These are phyloP conservation scores for Yamadazyma diospyri DNA, from an alignment of 1,139 yeast species.

Conservation along the genomic window DNA sequence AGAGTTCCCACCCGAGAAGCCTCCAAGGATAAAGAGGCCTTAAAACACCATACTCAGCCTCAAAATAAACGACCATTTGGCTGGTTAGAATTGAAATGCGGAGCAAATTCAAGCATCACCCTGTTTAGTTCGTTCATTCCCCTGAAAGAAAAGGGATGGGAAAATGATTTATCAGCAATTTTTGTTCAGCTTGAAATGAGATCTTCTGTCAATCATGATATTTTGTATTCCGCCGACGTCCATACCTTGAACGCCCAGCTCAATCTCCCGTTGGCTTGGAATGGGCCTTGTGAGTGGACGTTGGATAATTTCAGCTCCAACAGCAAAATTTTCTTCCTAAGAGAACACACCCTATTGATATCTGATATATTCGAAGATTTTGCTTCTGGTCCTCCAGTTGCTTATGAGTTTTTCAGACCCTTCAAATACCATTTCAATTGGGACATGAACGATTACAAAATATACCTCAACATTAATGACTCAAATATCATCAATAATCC, in stretches of 20 bases:
- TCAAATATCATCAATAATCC: slow-evolving; percentile 87
- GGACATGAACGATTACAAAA: slow-evolving; percentile 52
- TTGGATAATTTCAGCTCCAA: slow-evolving; percentile 52
- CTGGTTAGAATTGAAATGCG: slow-evolving; percentile 78
- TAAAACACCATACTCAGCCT: slow-evolving; percentile 16
- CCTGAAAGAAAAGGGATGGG: slow-evolving; percentile 52
- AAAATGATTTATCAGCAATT: slow-evolving; percentile 47
- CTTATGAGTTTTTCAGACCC: slow-evolving; percentile 76
- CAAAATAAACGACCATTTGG: slow-evolving; percentile 63
- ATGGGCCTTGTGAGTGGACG: slow-evolving; percentile 69
- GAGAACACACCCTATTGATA: slow-evolving; percentile 79
- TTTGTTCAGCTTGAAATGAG: slow-evolving; percentile 62
- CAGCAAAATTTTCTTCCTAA: slow-evolving; percentile 60
- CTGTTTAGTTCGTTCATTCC: slow-evolving; percentile 53
- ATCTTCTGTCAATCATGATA: slow-evolving; percentile 86
- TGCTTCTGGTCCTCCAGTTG: slow-evolving; percentile 65
- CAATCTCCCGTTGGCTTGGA: slow-evolving; percentile 78
- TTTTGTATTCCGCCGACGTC: slow-evolving; percentile 60
- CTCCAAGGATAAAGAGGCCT: slow-evolving; percentile 59
- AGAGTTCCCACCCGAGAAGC: slow-evolving; percentile 82
- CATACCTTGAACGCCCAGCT: slow-evolving; percentile 57
- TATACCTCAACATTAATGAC: slow-evolving; percentile 79
- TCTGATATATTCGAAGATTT: slow-evolving; percentile 77
- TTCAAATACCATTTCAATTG: slow-evolving; percentile 60
- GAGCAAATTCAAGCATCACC: slow-evolving; percentile 48